Percentiles rank a stretch among this genome's conserved stretches.
Evolutionary conservation across 208 protist genomes (phyloP).

Genomic region (Leishmania turanica): DNA sequence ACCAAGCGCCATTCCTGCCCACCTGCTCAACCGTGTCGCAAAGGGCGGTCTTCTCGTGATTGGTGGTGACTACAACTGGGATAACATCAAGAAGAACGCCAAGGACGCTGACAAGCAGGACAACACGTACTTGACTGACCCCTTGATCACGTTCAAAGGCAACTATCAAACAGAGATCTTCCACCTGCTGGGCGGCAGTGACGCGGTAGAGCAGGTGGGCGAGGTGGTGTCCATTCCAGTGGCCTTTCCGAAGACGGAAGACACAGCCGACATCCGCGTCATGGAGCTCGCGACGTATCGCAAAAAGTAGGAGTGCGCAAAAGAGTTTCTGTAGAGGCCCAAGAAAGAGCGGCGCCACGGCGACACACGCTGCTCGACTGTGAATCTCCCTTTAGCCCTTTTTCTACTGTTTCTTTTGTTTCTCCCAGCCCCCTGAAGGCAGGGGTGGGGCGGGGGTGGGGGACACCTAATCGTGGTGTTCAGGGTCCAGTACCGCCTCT

Average conservation of each 20-base stretch:
- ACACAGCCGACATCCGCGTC: slow-evolving; percentile 39
- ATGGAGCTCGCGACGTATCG: slow-evolving; percentile 62
- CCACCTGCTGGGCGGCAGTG: slow-evolving; percentile 61
- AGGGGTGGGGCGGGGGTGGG: not conserved
- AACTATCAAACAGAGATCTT: slow-evolving; percentile 57
- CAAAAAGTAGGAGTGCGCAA: slow-evolving; percentile 51
- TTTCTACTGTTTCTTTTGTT: not conserved
- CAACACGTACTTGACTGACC: slow-evolving; percentile 53
- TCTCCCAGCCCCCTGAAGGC: not conserved
- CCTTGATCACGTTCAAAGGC: slow-evolving; percentile 26
- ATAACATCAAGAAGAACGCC: slow-evolving; percentile 46
- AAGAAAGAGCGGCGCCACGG: not conserved
- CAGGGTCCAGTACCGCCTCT: not conserved
- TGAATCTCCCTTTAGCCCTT: not conserved
- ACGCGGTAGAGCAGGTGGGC: slow-evolving; percentile 65
- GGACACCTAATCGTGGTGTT: not conserved
- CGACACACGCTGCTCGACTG: too few species aligned
- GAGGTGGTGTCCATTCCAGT: slow-evolving; percentile 59
- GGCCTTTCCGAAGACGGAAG: slow-evolving; percentile 55
- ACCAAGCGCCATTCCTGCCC: slow-evolving; percentile 68
- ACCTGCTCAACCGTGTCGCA: slow-evolving; percentile 66
- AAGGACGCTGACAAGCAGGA: slow-evolving; percentile 25
- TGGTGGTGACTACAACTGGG: slow-evolving; percentile 64
- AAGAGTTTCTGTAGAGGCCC: not conserved
- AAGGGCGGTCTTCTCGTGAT: slow-evolving; percentile 80